Evolutionary conservation across 1,139 yeast species (phyloP).

Genomic region (Kazachstania sp.): DNA sequence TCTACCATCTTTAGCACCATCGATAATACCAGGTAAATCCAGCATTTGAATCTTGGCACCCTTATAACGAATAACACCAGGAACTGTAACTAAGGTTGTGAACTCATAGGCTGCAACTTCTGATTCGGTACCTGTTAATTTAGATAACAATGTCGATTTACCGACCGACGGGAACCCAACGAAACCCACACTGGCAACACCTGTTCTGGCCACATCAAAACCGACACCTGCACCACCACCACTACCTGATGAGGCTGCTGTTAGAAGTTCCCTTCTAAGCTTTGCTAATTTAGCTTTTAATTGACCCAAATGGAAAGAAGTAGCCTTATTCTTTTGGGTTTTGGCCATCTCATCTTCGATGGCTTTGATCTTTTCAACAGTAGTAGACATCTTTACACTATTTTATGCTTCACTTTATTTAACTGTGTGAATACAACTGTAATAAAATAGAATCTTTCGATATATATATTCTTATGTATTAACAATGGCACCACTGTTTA

Average conservation of each 20-base stretch:
- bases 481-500: too few species aligned
- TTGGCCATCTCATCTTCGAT: constrained; percentile 92
- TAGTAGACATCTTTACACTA: constrained; percentile 48
- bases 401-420: neutral
- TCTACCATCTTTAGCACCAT: constrained; percentile 98
- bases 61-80: constrained; percentile 89
- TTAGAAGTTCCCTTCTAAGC: constrained; percentile 79
- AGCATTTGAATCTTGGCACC: constrained; percentile 98
- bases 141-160: constrained; percentile 75
- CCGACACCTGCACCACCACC: constrained; percentile 88
- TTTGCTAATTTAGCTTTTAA: constrained; percentile 93
- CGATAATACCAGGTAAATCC: constrained; percentile 97
- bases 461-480: too few species aligned
- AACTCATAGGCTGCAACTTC: constrained; percentile 97
- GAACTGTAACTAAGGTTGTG: constrained; percentile 94
- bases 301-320: constrained; percentile 93
- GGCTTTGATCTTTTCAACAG: constrained; percentile 82
- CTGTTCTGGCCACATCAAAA: constrained; percentile 95
- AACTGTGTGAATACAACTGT: too few species aligned
- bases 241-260: constrained; percentile 71
- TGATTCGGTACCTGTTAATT: constrained; percentile 89
- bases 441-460: too few species aligned
- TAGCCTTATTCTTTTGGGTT: constrained; percentile 93
- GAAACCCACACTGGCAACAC: constrained; percentile 94
- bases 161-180: constrained; percentile 99